Evolutionary conservation across 2,329 filamentous ascomycete species (phyloP).

Genomic region (Fusarium coicis): DNA sequence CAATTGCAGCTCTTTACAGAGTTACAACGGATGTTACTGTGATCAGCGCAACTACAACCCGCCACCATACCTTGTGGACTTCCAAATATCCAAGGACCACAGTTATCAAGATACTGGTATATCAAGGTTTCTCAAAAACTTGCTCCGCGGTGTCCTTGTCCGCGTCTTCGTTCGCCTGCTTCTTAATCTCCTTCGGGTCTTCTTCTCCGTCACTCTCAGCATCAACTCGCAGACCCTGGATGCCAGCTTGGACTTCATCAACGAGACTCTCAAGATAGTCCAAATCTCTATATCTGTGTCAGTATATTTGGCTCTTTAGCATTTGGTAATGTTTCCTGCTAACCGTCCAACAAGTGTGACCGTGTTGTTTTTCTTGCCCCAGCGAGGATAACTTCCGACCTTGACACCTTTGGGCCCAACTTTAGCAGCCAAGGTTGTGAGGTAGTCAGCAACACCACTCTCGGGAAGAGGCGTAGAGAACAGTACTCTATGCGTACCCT

Average conservation of each 20-base stretch:
- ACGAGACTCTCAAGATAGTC: conserved; percentile 83
- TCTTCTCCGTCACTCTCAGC: conserved; percentile 78
- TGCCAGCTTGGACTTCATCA: conserved; percentile 78
- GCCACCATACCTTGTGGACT: neutral
- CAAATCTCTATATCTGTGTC: conserved; percentile 65
- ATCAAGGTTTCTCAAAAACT: conserved; percentile 25
- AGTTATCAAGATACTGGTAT: neutral
- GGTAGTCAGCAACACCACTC: conserved; percentile 83
- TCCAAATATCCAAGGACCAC: neutral
- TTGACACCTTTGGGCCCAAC: conserved; percentile 84
- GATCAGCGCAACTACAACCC: neutral
- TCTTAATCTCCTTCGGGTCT: conserved; percentile 46
- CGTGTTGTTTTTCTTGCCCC: conserved; percentile 88
- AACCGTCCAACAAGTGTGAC: conserved; percentile 83
- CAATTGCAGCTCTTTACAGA: conserved; percentile 4
- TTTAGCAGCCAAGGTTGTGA: conserved; percentile 80
- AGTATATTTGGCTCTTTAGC: conserved; percentile 36
- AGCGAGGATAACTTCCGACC: conserved; percentile 93
- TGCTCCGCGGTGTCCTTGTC: conserved; percentile 16
- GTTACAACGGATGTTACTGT: conserved; percentile 11
- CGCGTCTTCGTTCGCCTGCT: conserved; percentile 23
- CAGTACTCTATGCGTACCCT: conserved; percentile 80
- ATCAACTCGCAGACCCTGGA: conserved; percentile 77
- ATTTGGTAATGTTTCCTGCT: conserved; percentile 20
- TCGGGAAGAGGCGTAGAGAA: conserved; percentile 90